Conservation (phyloP, 805 yeast genomes). For the Candida anglica region DNA sequence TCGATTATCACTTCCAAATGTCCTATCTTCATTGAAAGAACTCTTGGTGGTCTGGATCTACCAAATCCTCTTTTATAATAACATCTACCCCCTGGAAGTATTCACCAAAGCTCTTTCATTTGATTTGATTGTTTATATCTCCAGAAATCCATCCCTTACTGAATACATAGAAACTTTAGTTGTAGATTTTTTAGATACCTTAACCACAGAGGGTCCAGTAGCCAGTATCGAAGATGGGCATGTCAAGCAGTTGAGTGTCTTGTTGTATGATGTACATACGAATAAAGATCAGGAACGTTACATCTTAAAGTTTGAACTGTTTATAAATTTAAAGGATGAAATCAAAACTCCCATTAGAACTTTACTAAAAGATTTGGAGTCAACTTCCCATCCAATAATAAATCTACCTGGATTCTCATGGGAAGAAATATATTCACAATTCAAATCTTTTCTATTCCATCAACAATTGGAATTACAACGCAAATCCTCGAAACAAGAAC, state of each 20-base stretch:
- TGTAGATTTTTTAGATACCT: conserved; percentile 16
- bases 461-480: conserved; percentile 30
- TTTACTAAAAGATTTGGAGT: too few relatives aligned
- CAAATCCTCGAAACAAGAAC: conserved; percentile 1
- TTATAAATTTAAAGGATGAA: conserved; percentile 14
- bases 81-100: conserved; percentile 50
- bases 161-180: conserved; percentile 40
- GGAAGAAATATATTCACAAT: conserved; percentile 29
- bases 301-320: conserved; percentile 28
- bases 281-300: conserved; percentile 35
- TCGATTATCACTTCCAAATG: conserved; percentile 16
- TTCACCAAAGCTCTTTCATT: conserved; percentile 42
- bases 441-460: conserved; percentile 23
- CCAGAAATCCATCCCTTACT: conserved; percentile 45
- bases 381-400: conserved; percentile 11
- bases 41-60: conserved; percentile 50
- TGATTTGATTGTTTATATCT: conserved; percentile 37
- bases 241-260: conserved; percentile 30
- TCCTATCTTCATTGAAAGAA: conserved; percentile 40
- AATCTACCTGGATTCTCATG: conserved; percentile 24
- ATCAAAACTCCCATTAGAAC: too few relatives aligned
- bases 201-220: conserved; percentile 10
- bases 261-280: conserved; percentile 29
- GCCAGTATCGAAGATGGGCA: conserved; percentile 22
- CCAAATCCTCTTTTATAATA: conserved; percentile 49